Percentiles rank a stretch among this genome's conserved stretches.
Evolutionary conservation across 1,139 yeast species (phyloP).

Genomic region (Pichia sp.): DNA sequence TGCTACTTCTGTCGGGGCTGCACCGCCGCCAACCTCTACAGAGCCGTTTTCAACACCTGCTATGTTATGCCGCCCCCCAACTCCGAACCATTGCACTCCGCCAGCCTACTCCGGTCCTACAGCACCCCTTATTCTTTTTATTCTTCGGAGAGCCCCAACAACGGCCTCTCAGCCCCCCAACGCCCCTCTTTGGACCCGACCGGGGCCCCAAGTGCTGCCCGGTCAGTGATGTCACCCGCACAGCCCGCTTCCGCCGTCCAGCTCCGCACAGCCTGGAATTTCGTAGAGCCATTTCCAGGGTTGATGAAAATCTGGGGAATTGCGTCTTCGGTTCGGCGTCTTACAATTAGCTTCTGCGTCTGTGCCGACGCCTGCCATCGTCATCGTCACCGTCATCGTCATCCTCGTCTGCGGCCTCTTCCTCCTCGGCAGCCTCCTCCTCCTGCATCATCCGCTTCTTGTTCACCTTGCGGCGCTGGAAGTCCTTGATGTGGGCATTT

Average conservation of each 20-base stretch:
- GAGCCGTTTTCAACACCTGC: too few species aligned
- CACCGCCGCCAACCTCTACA: too few species aligned
- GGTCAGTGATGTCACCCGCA: conserved; percentile 3
- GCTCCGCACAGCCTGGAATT: background rate
- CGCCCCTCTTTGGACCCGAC: background rate
- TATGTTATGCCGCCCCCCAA: background rate
- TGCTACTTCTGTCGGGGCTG: background rate
- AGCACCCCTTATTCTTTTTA: too few species aligned
- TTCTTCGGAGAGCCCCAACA: background rate
- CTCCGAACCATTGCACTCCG: background rate
- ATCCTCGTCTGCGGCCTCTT: conserved; percentile 15
- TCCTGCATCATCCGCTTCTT: conserved; percentile 32
- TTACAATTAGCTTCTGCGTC: background rate
- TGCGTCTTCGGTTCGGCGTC: too few species aligned
- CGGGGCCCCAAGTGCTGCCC: background rate
- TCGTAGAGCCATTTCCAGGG: background rate
- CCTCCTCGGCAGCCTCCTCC: conserved; percentile 14
- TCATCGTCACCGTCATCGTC: conserved; percentile 3
- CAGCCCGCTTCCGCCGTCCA: background rate
- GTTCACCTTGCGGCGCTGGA: conserved; percentile 58
- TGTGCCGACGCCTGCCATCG: background rate
- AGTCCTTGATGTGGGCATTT: conserved; percentile 83
- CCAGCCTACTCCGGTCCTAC: too few species aligned
- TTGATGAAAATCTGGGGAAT: background rate
- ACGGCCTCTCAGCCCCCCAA: background rate